Percentiles rank a stretch among this genome's conserved stretches.
Conservation (phyloP, 495 filamentous ascomycete species). For the Penicillium dipodomyicola region DNA sequence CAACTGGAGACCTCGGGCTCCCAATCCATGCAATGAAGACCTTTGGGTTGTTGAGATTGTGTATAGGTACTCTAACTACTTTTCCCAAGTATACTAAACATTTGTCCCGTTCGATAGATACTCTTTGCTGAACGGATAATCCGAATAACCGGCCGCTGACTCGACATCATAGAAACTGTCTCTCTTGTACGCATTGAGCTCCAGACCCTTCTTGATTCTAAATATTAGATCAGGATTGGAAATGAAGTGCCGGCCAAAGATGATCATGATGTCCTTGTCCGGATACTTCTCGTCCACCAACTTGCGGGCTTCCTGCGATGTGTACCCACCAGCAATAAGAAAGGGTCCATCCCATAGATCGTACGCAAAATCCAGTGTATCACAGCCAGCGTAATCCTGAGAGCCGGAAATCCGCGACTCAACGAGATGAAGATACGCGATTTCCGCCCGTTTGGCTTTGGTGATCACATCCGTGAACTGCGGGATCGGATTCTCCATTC, state of each 20-base stretch:
- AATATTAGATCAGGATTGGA: constrained; percentile 64
- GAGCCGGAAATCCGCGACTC: constrained; percentile 33
- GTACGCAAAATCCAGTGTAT: not conserved
- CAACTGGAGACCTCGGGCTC: not conserved
- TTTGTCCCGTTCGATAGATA: not conserved
- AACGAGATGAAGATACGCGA: constrained; percentile 65
- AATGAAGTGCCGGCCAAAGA: constrained; percentile 63
- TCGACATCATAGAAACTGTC: constrained; percentile 12
- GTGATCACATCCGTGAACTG: constrained; percentile 51
- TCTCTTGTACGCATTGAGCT: constrained; percentile 18
- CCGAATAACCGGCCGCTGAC: constrained; percentile 12
- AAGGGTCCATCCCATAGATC: constrained; percentile 33
- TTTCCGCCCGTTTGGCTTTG: constrained; percentile 12
- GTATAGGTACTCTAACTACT: not conserved
- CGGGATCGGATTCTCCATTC: constrained; percentile 57
- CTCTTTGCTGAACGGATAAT: constrained; percentile 16
- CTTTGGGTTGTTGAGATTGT: not conserved
- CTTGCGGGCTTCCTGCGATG: constrained; percentile 37
- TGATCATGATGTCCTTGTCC: constrained; percentile 47
- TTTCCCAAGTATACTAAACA: not conserved
- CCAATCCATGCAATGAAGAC: not conserved
- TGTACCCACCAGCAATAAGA: constrained; percentile 58
- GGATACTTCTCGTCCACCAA: constrained; percentile 50
- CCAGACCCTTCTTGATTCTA: constrained; percentile 47
- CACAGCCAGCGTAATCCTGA: not conserved